Percentiles rank a stretch among this genome's conserved stretches.
phyloP scores from a whole-genome alignment of 2,329 filamentous ascomycete genomes.

The Fonsecaea monophora region DNA sequence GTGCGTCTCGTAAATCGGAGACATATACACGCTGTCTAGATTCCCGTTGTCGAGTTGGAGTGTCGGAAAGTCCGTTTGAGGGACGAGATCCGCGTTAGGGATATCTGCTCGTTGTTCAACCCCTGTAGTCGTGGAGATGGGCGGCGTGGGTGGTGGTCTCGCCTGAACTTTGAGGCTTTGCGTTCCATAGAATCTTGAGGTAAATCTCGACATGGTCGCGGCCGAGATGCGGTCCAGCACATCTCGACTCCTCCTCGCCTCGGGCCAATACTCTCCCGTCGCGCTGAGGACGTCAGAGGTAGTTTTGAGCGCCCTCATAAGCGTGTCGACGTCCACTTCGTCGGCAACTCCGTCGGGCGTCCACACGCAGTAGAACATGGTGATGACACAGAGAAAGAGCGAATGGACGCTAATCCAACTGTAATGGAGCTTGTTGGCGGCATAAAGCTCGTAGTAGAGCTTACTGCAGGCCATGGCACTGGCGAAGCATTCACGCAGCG shows the following conservation, averaged over 20 bases:
- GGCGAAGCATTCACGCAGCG: constrained; percentile 14
- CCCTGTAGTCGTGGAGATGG: not conserved
- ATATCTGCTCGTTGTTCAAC: not conserved
- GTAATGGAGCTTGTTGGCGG: constrained; percentile 10
- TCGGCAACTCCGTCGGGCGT: constrained; percentile 1
- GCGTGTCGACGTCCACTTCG: constrained; percentile 1
- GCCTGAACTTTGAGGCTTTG: not conserved
- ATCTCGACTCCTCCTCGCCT: constrained; percentile 11
- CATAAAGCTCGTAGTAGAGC: constrained; percentile 13
- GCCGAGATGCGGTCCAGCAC: constrained; percentile 10
- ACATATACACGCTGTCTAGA: not conserved
- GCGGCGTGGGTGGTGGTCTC: not conserved
- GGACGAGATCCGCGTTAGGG: not conserved
- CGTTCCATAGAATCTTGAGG: not conserved
- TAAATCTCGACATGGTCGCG: constrained; percentile 7
- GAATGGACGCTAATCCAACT: constrained; percentile 13
- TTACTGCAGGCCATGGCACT: constrained; percentile 9
- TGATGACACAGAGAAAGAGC: constrained; percentile 16
- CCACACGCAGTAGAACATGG: constrained; percentile 19
- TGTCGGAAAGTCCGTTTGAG: not conserved
- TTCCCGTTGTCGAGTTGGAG: not conserved
- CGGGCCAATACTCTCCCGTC: constrained; percentile 13
- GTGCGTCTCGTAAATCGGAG: not conserved
- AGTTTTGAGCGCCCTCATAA: not conserved
- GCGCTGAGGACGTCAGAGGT: constrained; percentile 15